phyloP scores from a whole-genome alignment of 2,329 filamentous ascomycete species.

The Talaromyces sp. region DNA sequence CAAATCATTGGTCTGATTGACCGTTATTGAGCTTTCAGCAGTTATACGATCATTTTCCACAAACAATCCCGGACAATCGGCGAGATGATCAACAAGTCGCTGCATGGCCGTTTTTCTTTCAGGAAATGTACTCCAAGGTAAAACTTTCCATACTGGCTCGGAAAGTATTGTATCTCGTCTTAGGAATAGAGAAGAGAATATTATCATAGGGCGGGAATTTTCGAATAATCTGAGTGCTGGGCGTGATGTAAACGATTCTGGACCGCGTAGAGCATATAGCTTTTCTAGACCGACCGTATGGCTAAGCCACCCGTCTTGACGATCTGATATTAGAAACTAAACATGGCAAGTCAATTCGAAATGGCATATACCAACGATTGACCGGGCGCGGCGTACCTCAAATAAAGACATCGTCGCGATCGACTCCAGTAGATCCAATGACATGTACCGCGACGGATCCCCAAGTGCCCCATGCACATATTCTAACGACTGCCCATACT shows the following conservation, averaged over 20 bases:
- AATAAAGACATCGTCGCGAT: slow-evolving; percentile 8
- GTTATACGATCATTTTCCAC: slow-evolving; percentile 7
- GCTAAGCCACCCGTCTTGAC: slow-evolving; percentile 14
- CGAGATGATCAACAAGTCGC: slow-evolving; percentile 6
- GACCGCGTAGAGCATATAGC: slow-evolving; percentile 2
- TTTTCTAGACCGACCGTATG: slow-evolving; percentile 9
- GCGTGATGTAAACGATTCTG: slow-evolving; percentile 2
- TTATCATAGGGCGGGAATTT: slow-evolving; percentile 5
- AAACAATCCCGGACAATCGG: slow-evolving; percentile 9
- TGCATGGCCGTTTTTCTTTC: slow-evolving; percentile 8
- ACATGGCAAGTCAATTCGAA: background rate
- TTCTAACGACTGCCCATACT: slow-evolving; percentile 6
- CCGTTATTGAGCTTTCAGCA: background rate
- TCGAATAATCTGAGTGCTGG: background rate
- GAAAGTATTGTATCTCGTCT: slow-evolving; percentile 3
- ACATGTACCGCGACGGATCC: background rate
- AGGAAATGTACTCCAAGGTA: slow-evolving; percentile 7
- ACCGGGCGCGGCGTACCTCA: background rate
- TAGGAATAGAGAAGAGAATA: slow-evolving; percentile 3
- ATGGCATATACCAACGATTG: no score
- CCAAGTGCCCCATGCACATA: slow-evolving; percentile 8
- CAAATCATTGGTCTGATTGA: background rate
- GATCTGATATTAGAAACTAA: slow-evolving; percentile 14
- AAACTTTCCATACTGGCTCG: slow-evolving; percentile 3
- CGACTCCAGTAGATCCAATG: slow-evolving; percentile 5